Conservation (phyloP, 2,329 filamentous ascomycete genomes). For the Thielaviopsis populi region DNA sequence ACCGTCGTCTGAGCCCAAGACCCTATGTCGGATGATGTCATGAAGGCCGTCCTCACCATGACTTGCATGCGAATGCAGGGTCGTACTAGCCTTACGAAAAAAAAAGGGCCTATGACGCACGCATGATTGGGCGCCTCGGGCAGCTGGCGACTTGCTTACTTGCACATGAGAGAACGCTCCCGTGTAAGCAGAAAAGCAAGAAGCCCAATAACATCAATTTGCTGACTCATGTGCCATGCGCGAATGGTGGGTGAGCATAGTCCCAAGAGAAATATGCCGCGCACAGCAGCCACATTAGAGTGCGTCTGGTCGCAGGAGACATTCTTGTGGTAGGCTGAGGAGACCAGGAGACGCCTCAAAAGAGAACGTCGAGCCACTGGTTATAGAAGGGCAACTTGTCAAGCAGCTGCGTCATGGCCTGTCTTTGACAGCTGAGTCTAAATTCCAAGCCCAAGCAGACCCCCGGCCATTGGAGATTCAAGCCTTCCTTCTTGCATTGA, state of each 20-base stretch:
- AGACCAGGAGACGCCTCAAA: not conserved
- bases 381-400: not conserved
- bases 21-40: conserved; percentile 1
- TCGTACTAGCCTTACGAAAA: not conserved
- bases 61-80: conserved; percentile 1
- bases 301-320: not conserved
- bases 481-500: not conserved
- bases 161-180: not conserved
- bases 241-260: not conserved
- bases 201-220: not conserved
- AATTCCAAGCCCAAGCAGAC: not conserved
- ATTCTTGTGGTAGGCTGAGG: not conserved
- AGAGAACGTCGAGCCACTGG: not conserved
- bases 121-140: not conserved
- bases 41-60: not conserved
- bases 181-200: not conserved
- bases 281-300: not conserved
- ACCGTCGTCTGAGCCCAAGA: not conserved
- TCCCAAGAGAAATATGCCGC: not conserved
- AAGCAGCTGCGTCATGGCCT: not conserved
- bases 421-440: not conserved
- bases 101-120: not conserved
- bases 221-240: not conserved
- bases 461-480: not conserved
- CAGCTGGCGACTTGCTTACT: not conserved